These are phyloP conservation scores for Phytophthora constricta DNA, from an alignment of 352 stramenopile species.

Conservation along the genomic window DNA sequence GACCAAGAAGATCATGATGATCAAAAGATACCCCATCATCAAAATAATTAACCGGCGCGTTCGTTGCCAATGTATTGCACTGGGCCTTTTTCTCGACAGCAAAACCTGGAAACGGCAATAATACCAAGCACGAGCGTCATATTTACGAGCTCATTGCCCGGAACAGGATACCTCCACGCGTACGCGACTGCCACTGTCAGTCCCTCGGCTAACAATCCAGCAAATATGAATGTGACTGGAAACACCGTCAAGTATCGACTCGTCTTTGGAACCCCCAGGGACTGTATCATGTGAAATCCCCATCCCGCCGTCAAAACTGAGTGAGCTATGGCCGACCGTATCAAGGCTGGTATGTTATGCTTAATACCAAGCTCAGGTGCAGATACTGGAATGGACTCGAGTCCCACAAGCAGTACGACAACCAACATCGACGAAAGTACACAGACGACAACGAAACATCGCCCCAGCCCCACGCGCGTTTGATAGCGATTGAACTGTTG, in stretches of 20 bases:
- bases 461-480: not conserved
- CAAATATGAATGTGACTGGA: not conserved
- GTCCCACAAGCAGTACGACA: constrained; percentile 16
- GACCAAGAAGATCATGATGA: constrained; percentile 29
- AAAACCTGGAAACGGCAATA: constrained; percentile 13
- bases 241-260: constrained; percentile 4
- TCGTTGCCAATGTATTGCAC: constrained; percentile 1
- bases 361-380: constrained; percentile 17
- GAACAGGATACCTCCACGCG: constrained; percentile 26
- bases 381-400: constrained; percentile 23
- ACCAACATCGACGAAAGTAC: constrained; percentile 19
- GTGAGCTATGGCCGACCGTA: constrained; percentile 22
- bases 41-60: constrained; percentile 14
- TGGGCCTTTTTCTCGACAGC: constrained; percentile 2
- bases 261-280: constrained; percentile 4
- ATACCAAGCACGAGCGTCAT: constrained; percentile 3
- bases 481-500: constrained; percentile 43
- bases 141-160: constrained; percentile 15
- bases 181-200: constrained; percentile 15
- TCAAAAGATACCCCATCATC: constrained; percentile 8
- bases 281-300: constrained; percentile 25
- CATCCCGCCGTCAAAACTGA: constrained; percentile 9
- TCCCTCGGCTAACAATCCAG: constrained; percentile 19
- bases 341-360: constrained; percentile 1
- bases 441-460: constrained; percentile 30